These are phyloP conservation scores for Phytopythium cucurbitacearum DNA, from an alignment of 352 stramenopile genomes.

Conservation along the genomic window DNA sequence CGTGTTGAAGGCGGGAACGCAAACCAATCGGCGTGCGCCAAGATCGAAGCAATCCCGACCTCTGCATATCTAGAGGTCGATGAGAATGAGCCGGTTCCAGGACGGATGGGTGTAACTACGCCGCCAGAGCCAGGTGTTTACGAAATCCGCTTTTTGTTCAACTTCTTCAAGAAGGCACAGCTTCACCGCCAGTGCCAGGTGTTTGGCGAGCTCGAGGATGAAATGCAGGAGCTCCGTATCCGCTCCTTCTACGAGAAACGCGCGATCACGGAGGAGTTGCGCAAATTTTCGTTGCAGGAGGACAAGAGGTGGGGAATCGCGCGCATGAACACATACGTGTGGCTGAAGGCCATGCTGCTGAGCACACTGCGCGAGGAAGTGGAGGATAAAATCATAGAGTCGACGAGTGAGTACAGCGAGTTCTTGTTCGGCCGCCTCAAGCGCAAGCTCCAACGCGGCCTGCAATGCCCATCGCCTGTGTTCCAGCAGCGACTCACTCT, in stretches of 20 bases:
- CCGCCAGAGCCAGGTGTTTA: conserved; percentile 50
- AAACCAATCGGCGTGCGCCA: conserved; percentile 16
- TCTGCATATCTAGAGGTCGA: conserved; percentile 42
- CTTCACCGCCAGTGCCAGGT: conserved; percentile 56
- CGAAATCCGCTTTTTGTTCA: conserved; percentile 62
- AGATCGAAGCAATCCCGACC: conserved; percentile 48
- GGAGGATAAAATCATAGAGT: conserved; percentile 20
- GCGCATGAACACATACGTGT: conserved; percentile 41
- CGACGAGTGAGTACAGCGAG: conserved; percentile 30
- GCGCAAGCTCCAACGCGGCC: conserved; percentile 25
- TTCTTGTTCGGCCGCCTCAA: conserved; percentile 31
- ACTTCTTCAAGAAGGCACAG: conserved; percentile 56
- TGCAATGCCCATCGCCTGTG: conserved; percentile 19
- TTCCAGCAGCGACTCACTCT: conserved; percentile 34
- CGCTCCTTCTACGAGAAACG: conserved; percentile 49
- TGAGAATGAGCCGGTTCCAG: conserved; percentile 29
- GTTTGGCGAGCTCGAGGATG: conserved; percentile 51
- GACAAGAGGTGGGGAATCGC: conserved; percentile 28
- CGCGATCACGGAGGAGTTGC: conserved; percentile 35
- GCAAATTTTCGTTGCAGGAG: conserved; percentile 33
- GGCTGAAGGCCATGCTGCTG: conserved; percentile 48
- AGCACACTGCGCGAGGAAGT: conserved; percentile 39
- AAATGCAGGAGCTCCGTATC: conserved; percentile 59
- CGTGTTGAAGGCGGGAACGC: conserved; percentile 22
- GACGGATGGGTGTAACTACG: conserved; percentile 39